Evolutionary conservation across 1,139 yeast species (phyloP), one percentile per base, ranked within the genome.

Genomic region (Blastobotrys aristatus): DNA sequence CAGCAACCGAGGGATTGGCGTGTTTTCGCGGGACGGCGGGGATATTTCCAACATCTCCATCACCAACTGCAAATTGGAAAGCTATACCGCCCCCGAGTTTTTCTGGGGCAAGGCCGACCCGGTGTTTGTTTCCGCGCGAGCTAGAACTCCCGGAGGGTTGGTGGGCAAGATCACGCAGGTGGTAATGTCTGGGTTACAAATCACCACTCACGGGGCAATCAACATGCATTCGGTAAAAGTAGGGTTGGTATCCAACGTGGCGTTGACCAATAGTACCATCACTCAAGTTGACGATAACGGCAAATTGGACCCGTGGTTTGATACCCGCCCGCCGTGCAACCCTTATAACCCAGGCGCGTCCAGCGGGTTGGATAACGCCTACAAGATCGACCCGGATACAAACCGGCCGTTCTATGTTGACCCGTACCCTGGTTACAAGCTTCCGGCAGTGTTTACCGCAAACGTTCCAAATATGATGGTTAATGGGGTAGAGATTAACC

Each of bases 1-100:
- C 38, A 74, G 90, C 0, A 67, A 77, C 5, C 82, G 81, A 58
- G 72, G 82, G 10, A 64, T 84, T 1, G 46, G 46, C 8, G 45
- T 48, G 27, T 16, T 31, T 3, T 48, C 50, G 2, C 40, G 50
- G n/a, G 50, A 48, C 21, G 50, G 50, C n/a, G 50, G 50, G 5
- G 33, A 30, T 8, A 48, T 48, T 2, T 11, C 43, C 4, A 26
- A 38, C 16, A 27, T 48, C 11, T 14, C 35, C 2, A 37, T 41
- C 7, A 18, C 21, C n/a, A 32, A 48, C 27, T 29, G 44, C 33
- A 22, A 26, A n/a, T 16, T 48, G 2, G 40, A 38, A 22, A 44
- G 50, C 29, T 17, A 36, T 24, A 36, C 30, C n/a, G 20, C 43
- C 8, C 39, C 50, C 4, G 37, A 42, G 3, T 44, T 43, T 30